Percentiles rank a stretch among this genome's conserved stretches.
Evolutionary conservation across 148 eudicot species (phyloP).

Genomic region (Fagopyrum tataricum): DNA sequence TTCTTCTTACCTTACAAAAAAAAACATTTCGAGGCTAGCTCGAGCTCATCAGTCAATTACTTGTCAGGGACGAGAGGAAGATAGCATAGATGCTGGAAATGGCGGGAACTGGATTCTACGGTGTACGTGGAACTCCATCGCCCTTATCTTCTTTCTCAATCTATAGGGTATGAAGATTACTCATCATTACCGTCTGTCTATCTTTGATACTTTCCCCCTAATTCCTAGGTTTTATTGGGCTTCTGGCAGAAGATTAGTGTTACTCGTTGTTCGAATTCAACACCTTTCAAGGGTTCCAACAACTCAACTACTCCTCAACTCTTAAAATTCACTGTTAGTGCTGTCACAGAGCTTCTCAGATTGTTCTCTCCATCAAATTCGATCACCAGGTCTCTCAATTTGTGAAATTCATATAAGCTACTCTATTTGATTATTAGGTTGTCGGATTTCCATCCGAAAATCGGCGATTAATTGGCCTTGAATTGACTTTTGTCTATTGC

Average conservation of each 20-base stretch:
- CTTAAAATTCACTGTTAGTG: slow-evolving; percentile 32
- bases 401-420: not conserved
- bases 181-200: not conserved
- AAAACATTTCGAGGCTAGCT: no score
- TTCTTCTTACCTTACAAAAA: no score
- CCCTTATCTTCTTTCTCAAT: not conserved
- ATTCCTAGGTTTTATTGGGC: not conserved
- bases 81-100: slow-evolving; percentile 8
- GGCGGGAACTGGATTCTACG: slow-evolving; percentile 21
- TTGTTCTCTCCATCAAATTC: slow-evolving; percentile 27
- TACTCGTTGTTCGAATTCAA: slow-evolving; percentile 25
- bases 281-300: slow-evolving; percentile 3
- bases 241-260: slow-evolving; percentile 19
- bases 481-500: not conserved
- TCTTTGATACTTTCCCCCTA: not conserved
- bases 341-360: slow-evolving; percentile 52
- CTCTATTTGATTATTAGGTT: not conserved
- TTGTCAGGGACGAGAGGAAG: not conserved
- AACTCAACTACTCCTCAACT: slow-evolving; percentile 30
- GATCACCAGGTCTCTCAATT: not conserved
- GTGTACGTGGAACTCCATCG: not conserved
- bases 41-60: no score
- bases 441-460: not conserved
- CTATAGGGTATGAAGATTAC: not conserved
- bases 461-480: not conserved